These are phyloP conservation scores for Fusarium coicis DNA, from an alignment of 2,329 filamentous ascomycete genomes.

Conservation along the genomic window DNA sequence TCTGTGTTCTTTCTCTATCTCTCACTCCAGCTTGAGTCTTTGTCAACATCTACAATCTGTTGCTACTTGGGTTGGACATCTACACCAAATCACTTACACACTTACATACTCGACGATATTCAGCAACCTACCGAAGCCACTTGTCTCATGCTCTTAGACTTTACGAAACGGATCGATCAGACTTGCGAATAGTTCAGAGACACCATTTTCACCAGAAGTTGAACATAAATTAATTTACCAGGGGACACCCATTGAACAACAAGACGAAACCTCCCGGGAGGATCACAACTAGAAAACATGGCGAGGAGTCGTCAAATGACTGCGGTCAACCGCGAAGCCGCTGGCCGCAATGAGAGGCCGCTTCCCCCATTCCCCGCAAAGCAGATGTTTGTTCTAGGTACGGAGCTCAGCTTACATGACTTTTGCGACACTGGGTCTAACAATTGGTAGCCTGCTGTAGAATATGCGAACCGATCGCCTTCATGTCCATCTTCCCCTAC, in stretches of 20 bases:
- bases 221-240: neutral
- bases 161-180: constrained; percentile 10
- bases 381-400: constrained; percentile 66
- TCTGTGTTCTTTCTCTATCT: constrained; percentile 19
- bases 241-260: neutral
- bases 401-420: neutral
- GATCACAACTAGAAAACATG: constrained; percentile 39
- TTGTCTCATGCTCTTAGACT: constrained; percentile 17
- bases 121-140: neutral
- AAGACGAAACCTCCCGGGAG: constrained; percentile 15
- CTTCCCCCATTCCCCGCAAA: constrained; percentile 52
- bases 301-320: constrained; percentile 43
- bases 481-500: constrained; percentile 99
- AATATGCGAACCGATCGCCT: constrained; percentile 98
- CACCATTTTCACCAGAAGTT: neutral
- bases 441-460: constrained; percentile 78
- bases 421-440: constrained; percentile 19
- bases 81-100: neutral
- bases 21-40: constrained; percentile 10
- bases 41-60: neutral
- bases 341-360: constrained; percentile 36
- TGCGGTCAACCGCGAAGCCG: constrained; percentile 38
- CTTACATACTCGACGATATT: constrained; percentile 21
- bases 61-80: constrained; percentile 1
- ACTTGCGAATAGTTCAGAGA: constrained; percentile 13